A percentile compares a stretch with the other conserved stretches of the same genome.
phyloP scores from a whole-genome alignment of 1,139 yeast genomes.

The Suhomyces taliae region DNA sequence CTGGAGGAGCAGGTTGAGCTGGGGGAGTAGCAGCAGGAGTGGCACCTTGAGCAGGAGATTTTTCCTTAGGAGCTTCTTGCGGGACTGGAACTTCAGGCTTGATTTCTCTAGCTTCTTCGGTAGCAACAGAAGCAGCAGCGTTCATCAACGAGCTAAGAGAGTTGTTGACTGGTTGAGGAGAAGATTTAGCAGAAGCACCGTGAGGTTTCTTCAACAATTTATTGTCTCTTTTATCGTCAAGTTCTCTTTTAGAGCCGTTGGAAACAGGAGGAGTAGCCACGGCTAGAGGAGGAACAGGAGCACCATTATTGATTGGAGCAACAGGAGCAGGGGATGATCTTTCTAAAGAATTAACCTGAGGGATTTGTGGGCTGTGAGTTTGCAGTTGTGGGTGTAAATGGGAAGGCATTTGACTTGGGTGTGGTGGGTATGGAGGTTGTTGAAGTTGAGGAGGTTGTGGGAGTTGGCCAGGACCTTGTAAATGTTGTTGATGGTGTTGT shows the following conservation, averaged over 20 bases:
- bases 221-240: conserved; percentile 37
- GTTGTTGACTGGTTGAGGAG: conserved; percentile 16
- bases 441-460: conserved; percentile 30
- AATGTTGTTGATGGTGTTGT: conserved; percentile 20
- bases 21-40: conserved; percentile 6
- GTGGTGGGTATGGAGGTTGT: conserved; percentile 22
- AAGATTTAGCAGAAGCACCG: conserved; percentile 12
- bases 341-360: conserved; percentile 17
- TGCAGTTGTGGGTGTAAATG: conserved; percentile 19
- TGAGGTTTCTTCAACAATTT: conserved; percentile 23
- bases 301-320: conserved; percentile 2
- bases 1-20: conserved; percentile 11
- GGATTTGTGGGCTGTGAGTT: conserved; percentile 13
- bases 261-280: conserved; percentile 2
- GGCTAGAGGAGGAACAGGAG: conserved; percentile 6
- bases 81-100: conserved; percentile 3
- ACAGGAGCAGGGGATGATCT: conserved; percentile 17
- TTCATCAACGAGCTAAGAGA: conserved; percentile 32
- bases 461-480: conserved; percentile 19
- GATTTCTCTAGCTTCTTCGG: conserved; percentile 9
- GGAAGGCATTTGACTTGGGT: conserved; percentile 18
- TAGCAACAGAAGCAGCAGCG: conserved; percentile 25
- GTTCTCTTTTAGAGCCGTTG: conserved; percentile 32
- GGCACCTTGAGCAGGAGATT: conserved; percentile 1
- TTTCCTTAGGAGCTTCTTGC: conserved; percentile 1